These are phyloP conservation scores for Parasarocladium wereldwijsianum DNA, from an alignment of 2,329 filamentous ascomycete species.

Conservation along the genomic window DNA sequence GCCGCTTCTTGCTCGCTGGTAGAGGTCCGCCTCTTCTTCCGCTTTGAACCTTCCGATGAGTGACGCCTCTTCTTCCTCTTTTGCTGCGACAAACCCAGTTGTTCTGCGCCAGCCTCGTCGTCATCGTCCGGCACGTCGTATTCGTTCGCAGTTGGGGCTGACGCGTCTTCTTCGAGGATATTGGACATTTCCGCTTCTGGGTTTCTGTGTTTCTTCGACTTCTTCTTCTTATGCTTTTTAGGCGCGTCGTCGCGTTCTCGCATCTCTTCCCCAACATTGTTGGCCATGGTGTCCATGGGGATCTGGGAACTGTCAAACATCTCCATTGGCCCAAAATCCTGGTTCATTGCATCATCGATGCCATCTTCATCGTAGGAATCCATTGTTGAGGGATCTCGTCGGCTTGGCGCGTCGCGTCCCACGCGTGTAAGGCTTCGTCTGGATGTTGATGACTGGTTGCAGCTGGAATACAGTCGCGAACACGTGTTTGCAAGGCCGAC, in stretches of 20 bases:
- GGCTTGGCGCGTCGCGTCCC: no score
- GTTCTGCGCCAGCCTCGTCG: conserved; percentile 3
- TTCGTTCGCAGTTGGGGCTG: conserved; percentile 6
- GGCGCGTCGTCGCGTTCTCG: conserved; percentile 4
- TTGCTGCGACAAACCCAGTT: conserved; percentile 2
- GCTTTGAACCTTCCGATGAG: background rate
- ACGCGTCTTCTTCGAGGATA: conserved; percentile 6
- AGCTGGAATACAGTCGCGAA: no score
- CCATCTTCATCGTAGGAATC: conserved; percentile 4
- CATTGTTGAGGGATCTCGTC: no score
- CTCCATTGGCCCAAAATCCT: conserved; percentile 4
- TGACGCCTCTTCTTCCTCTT: conserved; percentile 1
- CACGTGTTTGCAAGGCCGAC: no score
- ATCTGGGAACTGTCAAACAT: conserved; percentile 1
- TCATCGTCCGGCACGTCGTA: no score
- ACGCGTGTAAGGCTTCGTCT: no score
- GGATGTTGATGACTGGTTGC: no score
- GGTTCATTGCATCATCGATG: no score
- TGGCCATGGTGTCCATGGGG: conserved; percentile 11
- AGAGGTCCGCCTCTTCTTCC: no score
- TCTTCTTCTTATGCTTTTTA: conserved; percentile 18
- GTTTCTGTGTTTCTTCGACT: conserved; percentile 15
- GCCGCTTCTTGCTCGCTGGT: conserved; percentile 4
- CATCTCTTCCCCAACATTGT: background rate
- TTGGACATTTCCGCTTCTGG: conserved; percentile 6